Base-by-base conservation (phyloP, 1,284 basidiomycete genomes). In the Fomitopsis schrenkii region DNA sequence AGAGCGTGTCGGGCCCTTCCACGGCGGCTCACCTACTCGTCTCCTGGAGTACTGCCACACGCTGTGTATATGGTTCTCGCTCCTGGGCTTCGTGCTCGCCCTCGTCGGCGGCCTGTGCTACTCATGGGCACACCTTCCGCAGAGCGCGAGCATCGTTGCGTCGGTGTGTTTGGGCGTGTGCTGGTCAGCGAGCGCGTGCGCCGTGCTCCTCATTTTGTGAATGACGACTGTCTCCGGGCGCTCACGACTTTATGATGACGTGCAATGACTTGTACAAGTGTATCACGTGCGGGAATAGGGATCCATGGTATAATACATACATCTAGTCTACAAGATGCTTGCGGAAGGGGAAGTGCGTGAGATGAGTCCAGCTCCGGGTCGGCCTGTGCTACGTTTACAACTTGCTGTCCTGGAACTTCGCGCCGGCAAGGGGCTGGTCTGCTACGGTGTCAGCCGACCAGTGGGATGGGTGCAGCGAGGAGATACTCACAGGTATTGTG, bases 401-500 rank as follows among this genome's bases (percentile, higher is more conserved):
- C 58, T 68, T 69, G 45, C 68, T 64, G 53, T 70, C 66, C 42
- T 61, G 64, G 67, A 70, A 71, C 55, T 67, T 62, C 19, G 68
- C 70, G 10, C 67, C 58, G 8, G 61, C 50, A 10, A 71, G 63
- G 9, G 70, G 70, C 60, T 68, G 66, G 46, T 71, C 70, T 71
- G 60, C 4, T 3, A 41, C 3, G 15, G 6, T n/a, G 35, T 61
- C 35, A 62, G 40, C 30, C 53, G 9, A 5, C n/a, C 7, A 52
- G 14, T 19, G 33, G 8, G 0, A n/a, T 19, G 2, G n/a, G 2
- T 14, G 5, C 5, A n/a, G 26, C 5, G 2, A 38, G 19, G 19
- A 19, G 19, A 52, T 7, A 78, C 88, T 73, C 70, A 94, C 92
- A 95, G 64, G 93, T 95, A 50, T 74, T 75, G 50, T 87, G 81